These are phyloP conservation scores for Rhynchospora tenuis DNA, from an alignment of 176 grass and related monocot genomes.

Conservation along the genomic window DNA sequence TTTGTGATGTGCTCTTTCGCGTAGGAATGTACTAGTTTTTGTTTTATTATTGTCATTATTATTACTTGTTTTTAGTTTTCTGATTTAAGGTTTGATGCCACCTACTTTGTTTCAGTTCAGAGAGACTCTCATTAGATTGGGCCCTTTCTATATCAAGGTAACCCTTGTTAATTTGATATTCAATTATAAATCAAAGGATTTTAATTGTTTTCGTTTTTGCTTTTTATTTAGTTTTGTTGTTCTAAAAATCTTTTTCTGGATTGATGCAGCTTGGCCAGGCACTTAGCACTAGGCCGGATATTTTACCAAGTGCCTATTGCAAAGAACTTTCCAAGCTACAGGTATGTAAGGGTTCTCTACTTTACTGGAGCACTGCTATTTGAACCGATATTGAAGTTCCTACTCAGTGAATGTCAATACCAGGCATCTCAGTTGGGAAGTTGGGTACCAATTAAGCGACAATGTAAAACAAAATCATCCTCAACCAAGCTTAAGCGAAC, in stretches of 20 bases:
- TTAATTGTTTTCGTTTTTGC: conserved; percentile 7
- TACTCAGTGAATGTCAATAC: background rate
- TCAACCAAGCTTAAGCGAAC: background rate
- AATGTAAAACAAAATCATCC: background rate
- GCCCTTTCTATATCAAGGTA: conserved; percentile 97
- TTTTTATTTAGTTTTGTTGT: conserved; percentile 7
- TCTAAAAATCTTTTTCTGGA: background rate
- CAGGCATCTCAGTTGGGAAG: background rate
- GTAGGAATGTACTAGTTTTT: background rate
- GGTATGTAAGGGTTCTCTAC: conserved; percentile 35
- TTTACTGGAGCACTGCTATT: background rate
- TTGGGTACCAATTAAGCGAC: background rate
- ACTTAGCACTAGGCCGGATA: conserved; percentile 86
- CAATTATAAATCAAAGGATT: conserved; percentile 1
- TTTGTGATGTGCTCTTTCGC: background rate
- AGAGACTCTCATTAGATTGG: conserved; percentile 76
- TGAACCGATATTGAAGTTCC: background rate
- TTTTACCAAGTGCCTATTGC: conserved; percentile 82
- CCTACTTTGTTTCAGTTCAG: conserved; percentile 69
- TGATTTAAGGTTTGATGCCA: conserved; percentile 7
- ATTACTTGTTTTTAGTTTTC: background rate
- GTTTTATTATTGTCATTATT: background rate
- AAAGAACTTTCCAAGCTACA: conserved; percentile 89
- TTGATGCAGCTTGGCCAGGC: conserved; percentile 74
- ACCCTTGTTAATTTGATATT: background rate